Evolutionary conservation across 2,329 filamentous ascomycete genomes (phyloP).

Genomic region (Trichophyton equinum): DNA sequence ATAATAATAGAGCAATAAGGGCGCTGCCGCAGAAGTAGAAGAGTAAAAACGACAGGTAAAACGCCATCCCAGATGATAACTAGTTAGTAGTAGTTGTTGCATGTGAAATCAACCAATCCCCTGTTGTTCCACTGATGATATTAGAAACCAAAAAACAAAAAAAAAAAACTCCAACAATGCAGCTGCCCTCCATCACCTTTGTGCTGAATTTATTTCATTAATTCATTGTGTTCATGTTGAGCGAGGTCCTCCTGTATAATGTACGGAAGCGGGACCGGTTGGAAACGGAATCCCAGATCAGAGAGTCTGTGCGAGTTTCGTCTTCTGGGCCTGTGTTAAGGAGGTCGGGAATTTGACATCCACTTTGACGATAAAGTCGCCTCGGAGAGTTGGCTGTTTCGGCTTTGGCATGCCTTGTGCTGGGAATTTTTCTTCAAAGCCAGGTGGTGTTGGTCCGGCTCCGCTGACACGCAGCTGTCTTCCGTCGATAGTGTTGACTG

Average conservation of each 20-base stretch:
- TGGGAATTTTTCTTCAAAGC: slow-evolving; percentile 68
- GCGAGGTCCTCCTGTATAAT: neutral
- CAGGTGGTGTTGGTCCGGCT: slow-evolving; percentile 72
- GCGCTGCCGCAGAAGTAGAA: neutral
- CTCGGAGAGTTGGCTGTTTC: slow-evolving; percentile 73
- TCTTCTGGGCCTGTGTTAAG: slow-evolving; percentile 67
- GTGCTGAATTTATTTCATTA: neutral
- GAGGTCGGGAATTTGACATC: slow-evolving; percentile 83
- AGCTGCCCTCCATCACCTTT: neutral
- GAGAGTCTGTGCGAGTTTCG: slow-evolving; percentile 66
- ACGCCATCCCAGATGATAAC: neutral
- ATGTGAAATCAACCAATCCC: neutral
- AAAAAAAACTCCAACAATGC: slow-evolving; percentile 1
- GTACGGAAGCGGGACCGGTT: neutral
- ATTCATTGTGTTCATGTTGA: neutral
- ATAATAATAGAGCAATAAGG: neutral
- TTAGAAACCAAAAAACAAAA: neutral
- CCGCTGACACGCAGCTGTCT: slow-evolving; percentile 71
- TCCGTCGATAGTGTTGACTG: slow-evolving; percentile 86
- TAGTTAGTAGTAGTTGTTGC: neutral
- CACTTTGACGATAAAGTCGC: slow-evolving; percentile 78
- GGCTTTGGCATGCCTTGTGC: slow-evolving; percentile 86
- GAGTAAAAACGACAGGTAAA: neutral
- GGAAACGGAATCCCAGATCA: slow-evolving; percentile 18
- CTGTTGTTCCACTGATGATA: neutral